phyloP scores from a whole-genome alignment of 2,329 filamentous ascomycete species.

The Sclerotinia nivalis region DNA sequence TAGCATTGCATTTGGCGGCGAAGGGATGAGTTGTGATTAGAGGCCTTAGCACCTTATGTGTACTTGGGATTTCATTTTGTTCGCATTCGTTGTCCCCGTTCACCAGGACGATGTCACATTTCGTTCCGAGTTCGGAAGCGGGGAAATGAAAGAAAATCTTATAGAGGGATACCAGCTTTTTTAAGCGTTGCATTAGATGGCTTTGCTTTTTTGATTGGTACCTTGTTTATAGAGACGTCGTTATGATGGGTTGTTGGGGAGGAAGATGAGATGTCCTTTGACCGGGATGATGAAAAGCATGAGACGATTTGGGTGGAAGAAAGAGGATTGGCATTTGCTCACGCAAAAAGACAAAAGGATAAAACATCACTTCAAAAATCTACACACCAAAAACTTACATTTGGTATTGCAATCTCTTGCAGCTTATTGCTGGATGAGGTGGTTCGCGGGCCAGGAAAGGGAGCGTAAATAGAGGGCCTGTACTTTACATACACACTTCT shows the following conservation, averaged over 20 bases:
- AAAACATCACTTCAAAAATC: neutral
- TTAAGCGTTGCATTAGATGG: slow-evolving; percentile 19
- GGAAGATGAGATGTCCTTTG: slow-evolving; percentile 19
- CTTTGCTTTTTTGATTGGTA: slow-evolving; percentile 13
- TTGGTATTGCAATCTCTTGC: slow-evolving; percentile 3
- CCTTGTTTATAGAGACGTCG: slow-evolving; percentile 23
- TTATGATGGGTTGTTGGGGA: slow-evolving; percentile 17
- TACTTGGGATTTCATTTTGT: slow-evolving; percentile 11
- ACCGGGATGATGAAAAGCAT: slow-evolving; percentile 18
- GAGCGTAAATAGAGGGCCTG: neutral
- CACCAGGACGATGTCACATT: neutral
- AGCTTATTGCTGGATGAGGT: neutral
- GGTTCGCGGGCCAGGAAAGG: slow-evolving; percentile 2
- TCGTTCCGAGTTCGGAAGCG: slow-evolving; percentile 9
- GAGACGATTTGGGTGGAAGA: slow-evolving; percentile 18
- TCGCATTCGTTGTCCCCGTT: neutral
- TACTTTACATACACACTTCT: slow-evolving; percentile 1
- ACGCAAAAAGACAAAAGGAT: slow-evolving; percentile 17
- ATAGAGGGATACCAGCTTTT: slow-evolving; percentile 22
- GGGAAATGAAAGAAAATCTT: slow-evolving; percentile 14
- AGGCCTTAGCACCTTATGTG: neutral
- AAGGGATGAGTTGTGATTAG: slow-evolving; percentile 8
- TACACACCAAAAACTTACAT: neutral
- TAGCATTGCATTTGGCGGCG: slow-evolving; percentile 23
- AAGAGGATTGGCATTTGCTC: slow-evolving; percentile 20